Percentiles rank a stretch among this genome's conserved stretches.
Conservation (phyloP, 371 early-diverging fungal genomes). For the Apophysomyces trapeziformis region DNA sequence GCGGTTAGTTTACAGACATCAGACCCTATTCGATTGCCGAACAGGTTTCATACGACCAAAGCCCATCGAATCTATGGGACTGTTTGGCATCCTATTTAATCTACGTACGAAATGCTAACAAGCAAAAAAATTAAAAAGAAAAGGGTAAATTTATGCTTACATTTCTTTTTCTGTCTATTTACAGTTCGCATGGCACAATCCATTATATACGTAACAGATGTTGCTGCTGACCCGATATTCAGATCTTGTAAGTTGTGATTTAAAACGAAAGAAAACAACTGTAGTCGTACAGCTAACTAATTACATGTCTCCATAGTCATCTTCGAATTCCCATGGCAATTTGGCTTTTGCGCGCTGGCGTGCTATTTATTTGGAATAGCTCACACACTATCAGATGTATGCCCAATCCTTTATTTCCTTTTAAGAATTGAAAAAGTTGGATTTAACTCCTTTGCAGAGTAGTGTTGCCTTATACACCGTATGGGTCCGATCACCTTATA, state of each 20-base stretch:
- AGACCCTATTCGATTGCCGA: constrained; percentile 23
- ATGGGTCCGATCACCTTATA: constrained; percentile 25
- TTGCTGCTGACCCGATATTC: neutral
- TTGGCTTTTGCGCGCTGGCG: constrained; percentile 41
- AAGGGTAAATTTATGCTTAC: neutral
- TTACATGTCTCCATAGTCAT: constrained; percentile 23
- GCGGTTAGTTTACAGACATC: constrained; percentile 23
- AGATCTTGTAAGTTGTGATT: neutral
- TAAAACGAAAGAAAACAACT: neutral
- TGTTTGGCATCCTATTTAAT: constrained; percentile 25
- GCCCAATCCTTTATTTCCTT: neutral
- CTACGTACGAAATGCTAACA: constrained; percentile 12
- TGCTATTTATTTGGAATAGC: constrained; percentile 50
- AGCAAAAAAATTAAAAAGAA: neutral
- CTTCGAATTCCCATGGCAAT: constrained; percentile 48
- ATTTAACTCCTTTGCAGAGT: constrained; percentile 24
- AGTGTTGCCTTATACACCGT: constrained; percentile 23
- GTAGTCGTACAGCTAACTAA: neutral
- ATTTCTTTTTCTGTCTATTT: neutral
- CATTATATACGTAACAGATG: constrained; percentile 17
- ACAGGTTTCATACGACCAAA: constrained; percentile 28
- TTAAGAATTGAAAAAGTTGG: neutral
- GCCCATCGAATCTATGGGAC: constrained; percentile 28
- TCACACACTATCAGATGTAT: constrained; percentile 41
- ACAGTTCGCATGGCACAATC: constrained; percentile 40